Base-by-base conservation (phyloP, 1,139 yeast genomes). In the Candida mesenterica region DNA sequence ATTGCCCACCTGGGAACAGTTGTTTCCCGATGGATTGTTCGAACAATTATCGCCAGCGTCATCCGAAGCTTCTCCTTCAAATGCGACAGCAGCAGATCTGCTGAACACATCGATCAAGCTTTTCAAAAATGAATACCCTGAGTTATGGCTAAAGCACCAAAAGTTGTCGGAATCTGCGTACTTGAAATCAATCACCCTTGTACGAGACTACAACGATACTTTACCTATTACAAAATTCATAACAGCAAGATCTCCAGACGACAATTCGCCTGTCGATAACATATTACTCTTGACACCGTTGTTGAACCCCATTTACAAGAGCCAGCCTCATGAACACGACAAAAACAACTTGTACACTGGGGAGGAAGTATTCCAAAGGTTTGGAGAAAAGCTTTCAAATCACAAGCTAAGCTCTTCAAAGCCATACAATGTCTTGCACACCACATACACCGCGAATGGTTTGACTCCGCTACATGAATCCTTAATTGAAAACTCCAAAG, bases 401-500 rank as follows among this genome's bases (percentile, higher is more conserved):
- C 74, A 68, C 41, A 59, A 61, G 2, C 40, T 50, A 13, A 57
- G 53, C 32, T 41, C 41, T n/a, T 46, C 52, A 2, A 57, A 55
- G 15, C 51, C 61, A 2, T 78, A 72, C 42, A 75, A 73, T 44
- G 79, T 79, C 0, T 53, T 75, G 15, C 85, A 79, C 48, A 76
- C 84, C 0, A 72, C 81, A 1, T 80, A 80, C 47, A 78, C 85
- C 0, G 83, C 84, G 14, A 78, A 79, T 46, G 86, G 86, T 0
- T 61, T 80, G 26, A 76, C 82, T 10, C 62, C 71, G 9, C 57
- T 77, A 33, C 85, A 79, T 47, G 86, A 80, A 47, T 60, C 68
- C 23, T 60, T 79, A 35, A 75, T 79, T 29, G 79, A 75, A 37
- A 65, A 69, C 32, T 67, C 82, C 7, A 75, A 75, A 39, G 74